Evolutionary conservation across 1,284 basidiomycete genomes (phyloP).

Genomic region (Microbotryomycetes sp.): DNA sequence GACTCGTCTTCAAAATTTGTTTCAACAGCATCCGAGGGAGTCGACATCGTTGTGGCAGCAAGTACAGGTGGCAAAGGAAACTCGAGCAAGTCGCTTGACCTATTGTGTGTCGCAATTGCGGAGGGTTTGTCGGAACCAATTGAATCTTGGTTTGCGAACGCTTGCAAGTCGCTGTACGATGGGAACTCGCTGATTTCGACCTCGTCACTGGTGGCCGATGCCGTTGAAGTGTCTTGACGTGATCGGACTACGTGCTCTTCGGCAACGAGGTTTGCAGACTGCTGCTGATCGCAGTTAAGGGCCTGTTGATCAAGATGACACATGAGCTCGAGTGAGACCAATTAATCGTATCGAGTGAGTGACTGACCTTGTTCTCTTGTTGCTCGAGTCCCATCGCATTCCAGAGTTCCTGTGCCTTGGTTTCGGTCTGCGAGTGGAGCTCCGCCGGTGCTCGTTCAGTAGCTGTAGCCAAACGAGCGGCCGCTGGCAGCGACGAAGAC

Average conservation of each 20-base stretch:
- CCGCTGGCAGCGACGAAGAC: neutral
- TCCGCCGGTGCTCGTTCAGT: too few relatives aligned
- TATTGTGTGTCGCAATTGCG: neutral
- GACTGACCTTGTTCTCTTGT: neutral
- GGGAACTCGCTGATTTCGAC: constrained; percentile 1
- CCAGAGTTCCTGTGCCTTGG: neutral
- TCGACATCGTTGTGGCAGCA: neutral
- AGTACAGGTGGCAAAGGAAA: constrained; percentile 19
- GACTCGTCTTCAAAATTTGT: neutral
- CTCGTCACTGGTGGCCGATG: neutral
- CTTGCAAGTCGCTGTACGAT: neutral
- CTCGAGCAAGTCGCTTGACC: constrained; percentile 14
- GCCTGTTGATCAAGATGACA: too few relatives aligned
- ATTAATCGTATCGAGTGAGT: too few relatives aligned
- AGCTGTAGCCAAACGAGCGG: too few relatives aligned
- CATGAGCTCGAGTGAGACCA: too few relatives aligned
- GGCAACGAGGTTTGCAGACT: too few relatives aligned
- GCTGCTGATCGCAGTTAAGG: too few relatives aligned
- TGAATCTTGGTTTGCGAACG: neutral
- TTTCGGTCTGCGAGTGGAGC: neutral
- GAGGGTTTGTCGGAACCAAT: neutral
- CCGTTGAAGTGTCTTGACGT: neutral
- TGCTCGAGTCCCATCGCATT: neutral
- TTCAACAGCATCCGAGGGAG: too few relatives aligned
- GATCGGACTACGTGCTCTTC: too few relatives aligned